phyloP scores from a whole-genome alignment of 495 filamentous ascomycete genomes.

The Penicillium cosmopolitanum region DNA sequence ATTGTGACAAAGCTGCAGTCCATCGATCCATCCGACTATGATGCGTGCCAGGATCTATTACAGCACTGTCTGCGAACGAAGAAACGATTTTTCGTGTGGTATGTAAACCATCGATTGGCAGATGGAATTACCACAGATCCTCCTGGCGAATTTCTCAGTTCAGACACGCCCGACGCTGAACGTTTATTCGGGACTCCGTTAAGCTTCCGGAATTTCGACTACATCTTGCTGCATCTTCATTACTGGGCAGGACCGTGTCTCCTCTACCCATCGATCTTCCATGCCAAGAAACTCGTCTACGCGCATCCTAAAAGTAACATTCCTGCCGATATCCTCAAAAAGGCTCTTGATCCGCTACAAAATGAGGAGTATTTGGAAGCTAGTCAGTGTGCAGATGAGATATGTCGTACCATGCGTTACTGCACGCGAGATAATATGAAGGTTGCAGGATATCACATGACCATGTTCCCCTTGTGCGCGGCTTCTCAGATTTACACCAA shows the following conservation, averaged over 20 bases:
- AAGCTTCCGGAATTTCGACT: conserved; percentile 7
- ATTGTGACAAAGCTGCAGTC: not conserved
- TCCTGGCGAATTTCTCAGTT: conserved; percentile 6
- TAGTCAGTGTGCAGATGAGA: conserved; percentile 11
- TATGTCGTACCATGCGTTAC: conserved; percentile 12
- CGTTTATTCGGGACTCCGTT: conserved; percentile 1
- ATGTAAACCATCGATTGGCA: not conserved
- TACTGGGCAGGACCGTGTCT: conserved; percentile 10
- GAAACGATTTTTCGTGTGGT: conserved; percentile 2
- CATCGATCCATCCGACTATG: not conserved
- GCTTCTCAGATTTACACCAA: conserved; percentile 11
- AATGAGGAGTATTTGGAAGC: conserved; percentile 7
- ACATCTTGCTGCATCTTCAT: conserved; percentile 9
- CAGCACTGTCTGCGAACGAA: not conserved
- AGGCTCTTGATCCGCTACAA: not conserved
- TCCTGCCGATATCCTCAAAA: not conserved
- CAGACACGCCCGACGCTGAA: conserved; percentile 5
- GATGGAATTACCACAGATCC: conserved; percentile 1
- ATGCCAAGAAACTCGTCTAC: not conserved
- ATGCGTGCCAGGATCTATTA: not conserved
- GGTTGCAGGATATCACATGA: conserved; percentile 3
- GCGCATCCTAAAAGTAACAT: not conserved
- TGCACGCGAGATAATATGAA: conserved; percentile 6
- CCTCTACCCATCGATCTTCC: conserved; percentile 3
- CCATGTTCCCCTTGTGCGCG: conserved; percentile 10